Conservation (phyloP, 192 early-diverging fungal species). For the Mycoemilia scoparia region DNA sequence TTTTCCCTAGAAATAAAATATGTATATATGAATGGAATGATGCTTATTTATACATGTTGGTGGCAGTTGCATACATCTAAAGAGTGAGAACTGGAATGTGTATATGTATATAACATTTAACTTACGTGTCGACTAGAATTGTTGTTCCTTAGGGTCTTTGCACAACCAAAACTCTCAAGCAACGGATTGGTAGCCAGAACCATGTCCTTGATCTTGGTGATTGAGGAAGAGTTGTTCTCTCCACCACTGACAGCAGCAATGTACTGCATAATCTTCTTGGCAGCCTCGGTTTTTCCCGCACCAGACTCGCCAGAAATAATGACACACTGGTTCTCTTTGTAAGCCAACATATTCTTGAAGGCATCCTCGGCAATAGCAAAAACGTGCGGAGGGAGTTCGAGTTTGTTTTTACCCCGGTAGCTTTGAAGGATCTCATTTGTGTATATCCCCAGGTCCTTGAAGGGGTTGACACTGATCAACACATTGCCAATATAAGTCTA, state of each 20-base stretch:
- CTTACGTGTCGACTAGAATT: slow-evolving; percentile 96
- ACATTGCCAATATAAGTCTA: slow-evolving; percentile 88
- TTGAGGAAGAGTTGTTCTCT: slow-evolving; percentile 37
- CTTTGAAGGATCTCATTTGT: slow-evolving; percentile 71
- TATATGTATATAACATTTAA: slow-evolving; percentile 37
- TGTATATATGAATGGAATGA: not conserved
- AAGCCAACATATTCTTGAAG: slow-evolving; percentile 87
- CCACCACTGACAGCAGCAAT: slow-evolving; percentile 88
- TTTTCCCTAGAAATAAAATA: too few species aligned
- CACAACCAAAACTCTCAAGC: slow-evolving; percentile 96
- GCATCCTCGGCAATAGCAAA: slow-evolving; percentile 88
- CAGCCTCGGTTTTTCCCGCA: slow-evolving; percentile 84
- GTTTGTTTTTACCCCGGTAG: slow-evolving; percentile 70
- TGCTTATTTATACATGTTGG: not conserved
- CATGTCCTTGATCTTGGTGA: slow-evolving; percentile 93
- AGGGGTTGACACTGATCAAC: slow-evolving; percentile 84
- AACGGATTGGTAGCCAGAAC: slow-evolving; percentile 97
- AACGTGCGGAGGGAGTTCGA: slow-evolving; percentile 91
- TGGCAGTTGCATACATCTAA: too few species aligned
- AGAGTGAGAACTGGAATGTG: not conserved
- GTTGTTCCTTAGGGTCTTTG: slow-evolving; percentile 96
- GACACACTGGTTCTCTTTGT: slow-evolving; percentile 98
- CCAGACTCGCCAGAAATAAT: slow-evolving; percentile 95
- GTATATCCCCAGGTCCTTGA: slow-evolving; percentile 88
- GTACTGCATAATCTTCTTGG: slow-evolving; percentile 93